Evolutionary conservation across 495 filamentous ascomycete species (phyloP).

Genomic region (Haplographium delicatum): DNA sequence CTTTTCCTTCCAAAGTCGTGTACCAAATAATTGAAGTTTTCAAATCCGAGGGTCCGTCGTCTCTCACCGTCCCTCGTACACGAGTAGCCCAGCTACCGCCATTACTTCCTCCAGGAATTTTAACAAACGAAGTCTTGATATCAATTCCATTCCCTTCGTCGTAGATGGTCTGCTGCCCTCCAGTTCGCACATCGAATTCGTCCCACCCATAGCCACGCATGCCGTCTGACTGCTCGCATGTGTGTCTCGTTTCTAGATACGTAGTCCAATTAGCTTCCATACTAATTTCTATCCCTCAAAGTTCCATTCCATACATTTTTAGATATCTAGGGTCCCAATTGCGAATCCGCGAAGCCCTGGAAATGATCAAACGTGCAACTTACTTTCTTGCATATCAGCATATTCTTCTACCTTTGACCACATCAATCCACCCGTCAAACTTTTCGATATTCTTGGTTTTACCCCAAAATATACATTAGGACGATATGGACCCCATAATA

Average conservation of each 20-base stretch:
- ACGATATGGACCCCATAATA: slow-evolving; percentile 95
- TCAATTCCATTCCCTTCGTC: slow-evolving; percentile 84
- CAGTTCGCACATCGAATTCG: slow-evolving; percentile 81
- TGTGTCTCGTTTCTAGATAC: slow-evolving; percentile 74
- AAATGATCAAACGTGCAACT: no score
- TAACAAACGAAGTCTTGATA: slow-evolving; percentile 87
- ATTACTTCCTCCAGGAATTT: slow-evolving; percentile 80
- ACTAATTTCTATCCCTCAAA: no score
- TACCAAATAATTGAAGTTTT: slow-evolving; percentile 80
- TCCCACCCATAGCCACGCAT: slow-evolving; percentile 99
- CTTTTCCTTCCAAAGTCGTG: slow-evolving; percentile 70
- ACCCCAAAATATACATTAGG: slow-evolving; percentile 96
- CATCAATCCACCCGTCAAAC: slow-evolving; percentile 76
- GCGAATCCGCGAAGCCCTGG: no score
- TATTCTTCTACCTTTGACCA: slow-evolving; percentile 88
- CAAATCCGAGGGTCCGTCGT: slow-evolving; percentile 47
- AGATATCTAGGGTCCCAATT: not conserved
- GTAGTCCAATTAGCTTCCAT: no score
- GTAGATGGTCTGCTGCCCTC: slow-evolving; percentile 84
- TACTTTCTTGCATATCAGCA: slow-evolving; percentile 71
- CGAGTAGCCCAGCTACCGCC: slow-evolving; percentile 90
- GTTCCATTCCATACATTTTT: not conserved
- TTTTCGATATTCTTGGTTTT: slow-evolving; percentile 79
- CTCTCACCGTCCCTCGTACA: slow-evolving; percentile 70
- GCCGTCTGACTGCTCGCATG: slow-evolving; percentile 90